Percentiles rank a stretch among this genome's conserved stretches.
Evolutionary conservation across 441 rosid genomes (phyloP).

Genomic region (Sinapis alba): DNA sequence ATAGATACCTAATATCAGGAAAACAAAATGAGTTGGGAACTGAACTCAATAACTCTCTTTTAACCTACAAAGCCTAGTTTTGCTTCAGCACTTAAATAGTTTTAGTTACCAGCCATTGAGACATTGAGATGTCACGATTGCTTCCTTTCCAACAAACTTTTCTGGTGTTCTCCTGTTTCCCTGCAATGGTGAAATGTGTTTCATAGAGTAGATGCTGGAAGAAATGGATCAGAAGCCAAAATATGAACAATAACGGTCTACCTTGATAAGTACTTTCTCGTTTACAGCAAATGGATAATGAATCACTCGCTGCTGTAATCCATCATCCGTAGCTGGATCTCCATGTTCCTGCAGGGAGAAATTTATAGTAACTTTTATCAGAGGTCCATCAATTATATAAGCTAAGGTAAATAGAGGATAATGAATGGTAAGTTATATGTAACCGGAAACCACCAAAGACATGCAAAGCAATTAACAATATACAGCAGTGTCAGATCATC

Average conservation of each 20-base stretch:
- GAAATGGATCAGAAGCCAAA: background rate
- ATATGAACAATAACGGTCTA: constrained; percentile 30
- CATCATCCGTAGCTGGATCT: constrained; percentile 63
- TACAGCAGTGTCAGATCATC: constrained; percentile 59
- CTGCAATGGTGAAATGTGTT: constrained; percentile 44
- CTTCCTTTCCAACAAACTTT: constrained; percentile 95
- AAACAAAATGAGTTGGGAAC: constrained; percentile 1
- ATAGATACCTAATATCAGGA: constrained; percentile 63
- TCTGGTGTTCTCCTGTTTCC: constrained; percentile 95
- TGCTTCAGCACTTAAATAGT: constrained; percentile 16
- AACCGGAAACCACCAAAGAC: constrained; percentile 8
- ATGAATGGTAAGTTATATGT: constrained; percentile 17
- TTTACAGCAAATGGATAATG: constrained; percentile 90
- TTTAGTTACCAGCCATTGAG: constrained; percentile 86
- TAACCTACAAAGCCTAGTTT: constrained; percentile 2
- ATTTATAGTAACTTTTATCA: constrained; percentile 1
- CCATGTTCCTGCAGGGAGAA: constrained; percentile 69
- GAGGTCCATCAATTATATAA: constrained; percentile 12
- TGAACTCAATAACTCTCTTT: constrained; percentile 11
- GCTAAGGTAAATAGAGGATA: background rate
- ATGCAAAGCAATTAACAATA: constrained; percentile 10
- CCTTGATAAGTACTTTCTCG: constrained; percentile 95
- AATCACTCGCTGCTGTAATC: constrained; percentile 67
- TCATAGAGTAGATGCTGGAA: constrained; percentile 23
- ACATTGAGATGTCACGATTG: constrained; percentile 92